Percentiles rank a stretch among this genome's conserved stretches.
These are phyloP conservation scores for Collybiopsis luxurians DNA, from an alignment of 768 basidiomycete genomes.

Conservation along the genomic window DNA sequence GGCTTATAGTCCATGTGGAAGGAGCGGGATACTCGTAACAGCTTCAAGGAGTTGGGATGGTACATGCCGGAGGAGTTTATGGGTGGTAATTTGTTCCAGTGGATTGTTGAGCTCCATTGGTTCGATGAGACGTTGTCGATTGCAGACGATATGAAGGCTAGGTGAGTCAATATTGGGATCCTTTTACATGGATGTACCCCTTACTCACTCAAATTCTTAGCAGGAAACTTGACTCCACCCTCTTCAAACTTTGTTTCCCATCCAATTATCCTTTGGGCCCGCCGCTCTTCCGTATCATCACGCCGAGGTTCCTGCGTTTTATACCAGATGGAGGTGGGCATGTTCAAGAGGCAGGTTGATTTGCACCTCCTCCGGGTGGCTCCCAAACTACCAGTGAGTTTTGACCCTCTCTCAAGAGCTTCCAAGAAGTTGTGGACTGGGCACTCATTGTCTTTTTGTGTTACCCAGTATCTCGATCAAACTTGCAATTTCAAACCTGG, in stretches of 20 bases:
- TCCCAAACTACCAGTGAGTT: constrained; percentile 61
- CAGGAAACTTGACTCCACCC: constrained; percentile 61
- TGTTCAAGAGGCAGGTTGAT: constrained; percentile 67
- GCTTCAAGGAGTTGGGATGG: constrained; percentile 63
- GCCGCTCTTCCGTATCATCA: constrained; percentile 75
- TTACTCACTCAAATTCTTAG: no score
- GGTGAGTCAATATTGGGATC: constrained; percentile 35
- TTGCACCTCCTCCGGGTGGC: constrained; percentile 67
- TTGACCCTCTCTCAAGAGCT: no score
- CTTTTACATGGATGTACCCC: not conserved
- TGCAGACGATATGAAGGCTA: constrained; percentile 53
- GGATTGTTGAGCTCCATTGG: constrained; percentile 73
- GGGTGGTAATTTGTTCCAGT: constrained; percentile 67
- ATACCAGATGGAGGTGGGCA: constrained; percentile 70
- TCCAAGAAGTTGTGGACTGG: no score
- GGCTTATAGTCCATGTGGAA: constrained; percentile 64
- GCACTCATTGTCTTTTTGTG: no score
- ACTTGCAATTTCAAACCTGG: no score
- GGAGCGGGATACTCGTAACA: constrained; percentile 48
- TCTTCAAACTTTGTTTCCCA: constrained; percentile 73
- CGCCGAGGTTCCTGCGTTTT: constrained; percentile 71
- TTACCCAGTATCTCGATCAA: no score
- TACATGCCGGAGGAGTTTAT: constrained; percentile 66
- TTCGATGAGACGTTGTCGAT: constrained; percentile 61
- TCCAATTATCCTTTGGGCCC: constrained; percentile 64